Evolutionary conservation across 441 rosid genomes (phyloP).

Genomic region (Euphorbia celastroides): DNA sequence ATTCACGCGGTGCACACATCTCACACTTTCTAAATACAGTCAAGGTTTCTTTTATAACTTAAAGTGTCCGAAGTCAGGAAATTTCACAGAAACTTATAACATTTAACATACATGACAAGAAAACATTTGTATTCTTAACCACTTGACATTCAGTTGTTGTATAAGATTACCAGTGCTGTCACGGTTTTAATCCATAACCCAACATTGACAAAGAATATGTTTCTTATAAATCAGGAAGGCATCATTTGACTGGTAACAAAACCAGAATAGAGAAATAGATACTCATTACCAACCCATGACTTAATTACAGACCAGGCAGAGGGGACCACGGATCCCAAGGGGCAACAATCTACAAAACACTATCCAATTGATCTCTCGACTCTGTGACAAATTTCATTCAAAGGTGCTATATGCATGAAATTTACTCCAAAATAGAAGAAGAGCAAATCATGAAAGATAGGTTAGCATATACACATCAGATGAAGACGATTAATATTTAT

Average conservation of each 20-base stretch:
- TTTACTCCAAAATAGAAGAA: not conserved
- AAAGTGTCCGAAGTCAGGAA: not conserved
- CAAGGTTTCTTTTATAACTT: not conserved
- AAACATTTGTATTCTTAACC: not conserved
- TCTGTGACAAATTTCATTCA: not conserved
- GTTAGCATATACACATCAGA: conserved; percentile 54
- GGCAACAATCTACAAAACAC: conserved; percentile 64
- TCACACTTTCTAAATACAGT: not conserved
- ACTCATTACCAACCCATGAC: conserved; percentile 50
- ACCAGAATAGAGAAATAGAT: not conserved
- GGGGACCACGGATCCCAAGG: conserved; percentile 71
- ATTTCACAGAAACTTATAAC: not conserved
- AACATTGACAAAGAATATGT: not conserved
- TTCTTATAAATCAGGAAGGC: not conserved
- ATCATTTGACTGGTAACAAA: not conserved
- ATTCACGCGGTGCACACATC: not conserved
- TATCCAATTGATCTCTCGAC: conserved; percentile 8
- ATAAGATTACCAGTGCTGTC: not conserved
- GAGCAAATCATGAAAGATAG: conserved; percentile 62
- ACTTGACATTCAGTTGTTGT: not conserved
- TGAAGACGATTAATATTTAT: conserved; percentile 29
- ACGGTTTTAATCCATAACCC: not conserved
- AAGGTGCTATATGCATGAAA: not conserved
- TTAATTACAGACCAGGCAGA: too few relatives aligned
- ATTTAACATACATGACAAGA: not conserved